Evolutionary conservation across 2,329 filamentous ascomycete genomes (phyloP).

Genomic region (Colletotrichum australisinense): DNA sequence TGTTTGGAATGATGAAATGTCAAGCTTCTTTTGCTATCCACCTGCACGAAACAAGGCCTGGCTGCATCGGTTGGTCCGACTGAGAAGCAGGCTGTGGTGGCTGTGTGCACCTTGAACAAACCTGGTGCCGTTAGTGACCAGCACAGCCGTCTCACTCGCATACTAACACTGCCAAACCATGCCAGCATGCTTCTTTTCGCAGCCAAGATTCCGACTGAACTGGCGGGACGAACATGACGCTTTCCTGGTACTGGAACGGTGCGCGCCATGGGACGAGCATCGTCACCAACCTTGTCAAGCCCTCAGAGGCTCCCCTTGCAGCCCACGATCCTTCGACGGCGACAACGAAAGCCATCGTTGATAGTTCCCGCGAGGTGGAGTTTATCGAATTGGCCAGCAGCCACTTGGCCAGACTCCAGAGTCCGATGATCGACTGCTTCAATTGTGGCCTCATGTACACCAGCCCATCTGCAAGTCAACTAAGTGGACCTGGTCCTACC

Average conservation of each 20-base stretch:
- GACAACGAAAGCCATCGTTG: background rate
- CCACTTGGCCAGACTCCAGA: background rate
- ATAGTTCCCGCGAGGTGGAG: slow-evolving; percentile 5
- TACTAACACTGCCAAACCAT: slow-evolving; percentile 12
- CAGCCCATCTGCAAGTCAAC: slow-evolving; percentile 5
- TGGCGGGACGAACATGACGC: background rate
- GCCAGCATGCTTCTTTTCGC: background rate
- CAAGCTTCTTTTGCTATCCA: slow-evolving; percentile 11
- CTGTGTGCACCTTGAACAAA: background rate
- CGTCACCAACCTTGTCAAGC: background rate
- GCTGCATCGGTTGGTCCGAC: slow-evolving; percentile 24
- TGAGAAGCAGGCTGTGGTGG: slow-evolving; percentile 25
- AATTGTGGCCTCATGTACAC: slow-evolving; percentile 1
- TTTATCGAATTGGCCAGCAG: background rate
- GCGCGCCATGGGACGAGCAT: background rate
- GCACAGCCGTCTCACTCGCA: slow-evolving; percentile 21
- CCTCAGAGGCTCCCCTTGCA: slow-evolving; percentile 30
- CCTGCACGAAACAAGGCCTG: slow-evolving; percentile 19
- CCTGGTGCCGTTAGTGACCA: slow-evolving; percentile 1
- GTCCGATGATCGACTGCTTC: slow-evolving; percentile 8
- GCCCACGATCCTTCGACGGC: slow-evolving; percentile 17
- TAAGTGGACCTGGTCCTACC: background rate
- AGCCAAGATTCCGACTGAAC: background rate
- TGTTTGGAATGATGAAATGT: slow-evolving; percentile 10
- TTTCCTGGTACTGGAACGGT: background rate